Conservation (phyloP, 2,329 filamentous ascomycete genomes). For the Clarireedia sp. region DNA sequence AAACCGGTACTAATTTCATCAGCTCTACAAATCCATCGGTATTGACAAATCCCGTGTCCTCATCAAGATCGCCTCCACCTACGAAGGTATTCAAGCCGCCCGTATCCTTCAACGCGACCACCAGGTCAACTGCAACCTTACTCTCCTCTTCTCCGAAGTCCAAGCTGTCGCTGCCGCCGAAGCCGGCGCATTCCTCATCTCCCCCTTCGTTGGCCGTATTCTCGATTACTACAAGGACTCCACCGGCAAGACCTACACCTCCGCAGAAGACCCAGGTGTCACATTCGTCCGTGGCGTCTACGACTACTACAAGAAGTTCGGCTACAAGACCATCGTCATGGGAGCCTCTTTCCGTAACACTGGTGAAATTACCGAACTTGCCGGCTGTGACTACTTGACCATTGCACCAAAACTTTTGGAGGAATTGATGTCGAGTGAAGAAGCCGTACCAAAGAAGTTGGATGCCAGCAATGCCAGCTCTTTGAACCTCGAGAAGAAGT, state of each 20-base stretch:
- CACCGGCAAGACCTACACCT: slow-evolving; percentile 86
- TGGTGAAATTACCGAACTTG: slow-evolving; percentile 96
- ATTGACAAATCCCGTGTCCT: slow-evolving; percentile 90
- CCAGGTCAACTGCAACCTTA: slow-evolving; percentile 97
- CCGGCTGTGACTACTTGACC: slow-evolving; percentile 97
- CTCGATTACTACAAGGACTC: slow-evolving; percentile 99
- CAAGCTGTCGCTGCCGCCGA: slow-evolving; percentile 96
- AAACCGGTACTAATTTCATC: slow-evolving; percentile 9
- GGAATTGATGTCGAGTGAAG: slow-evolving; percentile 79
- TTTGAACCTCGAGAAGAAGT: slow-evolving; percentile 78
- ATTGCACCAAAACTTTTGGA: slow-evolving; percentile 96
- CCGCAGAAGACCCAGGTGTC: slow-evolving; percentile 92
- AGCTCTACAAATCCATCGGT: slow-evolving; percentile 92
- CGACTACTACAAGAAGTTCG: slow-evolving; percentile 99
- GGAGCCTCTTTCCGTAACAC: slow-evolving; percentile 94
- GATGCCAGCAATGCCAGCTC: slow-evolving; percentile 56
- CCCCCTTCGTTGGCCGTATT: slow-evolving; percentile 97
- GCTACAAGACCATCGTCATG: slow-evolving; percentile 99
- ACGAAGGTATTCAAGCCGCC: slow-evolving; percentile 98
- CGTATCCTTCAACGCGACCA: slow-evolving; percentile 94
- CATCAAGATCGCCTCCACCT: slow-evolving; percentile 99
- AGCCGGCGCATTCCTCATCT: slow-evolving; percentile 94
- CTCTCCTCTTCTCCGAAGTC: slow-evolving; percentile 92
- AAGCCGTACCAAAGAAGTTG: slow-evolving; percentile 86
- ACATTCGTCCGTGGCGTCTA: slow-evolving; percentile 88